These are phyloP conservation scores for Penicillium argentinense DNA, from an alignment of 495 filamentous ascomycete genomes.

Conservation along the genomic window DNA sequence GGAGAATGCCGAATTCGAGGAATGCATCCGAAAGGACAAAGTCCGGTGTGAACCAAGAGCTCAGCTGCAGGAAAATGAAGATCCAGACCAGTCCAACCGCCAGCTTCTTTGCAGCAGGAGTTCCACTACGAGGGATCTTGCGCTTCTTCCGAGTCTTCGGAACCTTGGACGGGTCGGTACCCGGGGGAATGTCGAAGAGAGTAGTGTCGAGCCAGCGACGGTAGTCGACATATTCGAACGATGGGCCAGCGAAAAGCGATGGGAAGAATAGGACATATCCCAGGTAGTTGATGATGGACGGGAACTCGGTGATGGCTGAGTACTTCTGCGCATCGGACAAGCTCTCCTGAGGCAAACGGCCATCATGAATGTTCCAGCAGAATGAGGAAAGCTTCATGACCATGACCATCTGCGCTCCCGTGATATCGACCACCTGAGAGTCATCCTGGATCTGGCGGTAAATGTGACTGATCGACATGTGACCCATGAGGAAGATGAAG, in stretches of 20 bases:
- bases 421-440: slow-evolving; percentile 75
- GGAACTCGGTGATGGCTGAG: slow-evolving; percentile 70
- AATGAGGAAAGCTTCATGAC: slow-evolving; percentile 98
- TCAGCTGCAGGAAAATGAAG: slow-evolving; percentile 71
- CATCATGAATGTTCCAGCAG: slow-evolving; percentile 97
- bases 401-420: slow-evolving; percentile 95
- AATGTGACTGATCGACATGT: slow-evolving; percentile 90
- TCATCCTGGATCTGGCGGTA: slow-evolving; percentile 69
- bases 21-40: slow-evolving; percentile 62
- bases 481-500: slow-evolving; percentile 92
- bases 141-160: slow-evolving; percentile 88
- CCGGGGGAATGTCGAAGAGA: slow-evolving; percentile 86
- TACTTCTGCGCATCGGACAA: slow-evolving; percentile 86
- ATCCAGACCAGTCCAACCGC: slow-evolving; percentile 75
- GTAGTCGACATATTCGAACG: slow-evolving; percentile 94
- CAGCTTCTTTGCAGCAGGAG: slow-evolving; percentile 78
- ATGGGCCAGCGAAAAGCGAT: slow-evolving; percentile 78
- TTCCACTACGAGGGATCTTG: slow-evolving; percentile 89
- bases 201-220: slow-evolving; percentile 86
- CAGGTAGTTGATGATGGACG: slow-evolving; percentile 72
- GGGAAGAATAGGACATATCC: slow-evolving; percentile 97
- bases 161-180: slow-evolving; percentile 73
- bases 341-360: slow-evolving; percentile 71
- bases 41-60: slow-evolving; percentile 59
- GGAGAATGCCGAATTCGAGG: slow-evolving; percentile 64